A percentile compares a stretch with the other conserved stretches of the same genome.
phyloP scores from a whole-genome alignment of 768 basidiomycete species.

The Phaffia australis region DNA sequence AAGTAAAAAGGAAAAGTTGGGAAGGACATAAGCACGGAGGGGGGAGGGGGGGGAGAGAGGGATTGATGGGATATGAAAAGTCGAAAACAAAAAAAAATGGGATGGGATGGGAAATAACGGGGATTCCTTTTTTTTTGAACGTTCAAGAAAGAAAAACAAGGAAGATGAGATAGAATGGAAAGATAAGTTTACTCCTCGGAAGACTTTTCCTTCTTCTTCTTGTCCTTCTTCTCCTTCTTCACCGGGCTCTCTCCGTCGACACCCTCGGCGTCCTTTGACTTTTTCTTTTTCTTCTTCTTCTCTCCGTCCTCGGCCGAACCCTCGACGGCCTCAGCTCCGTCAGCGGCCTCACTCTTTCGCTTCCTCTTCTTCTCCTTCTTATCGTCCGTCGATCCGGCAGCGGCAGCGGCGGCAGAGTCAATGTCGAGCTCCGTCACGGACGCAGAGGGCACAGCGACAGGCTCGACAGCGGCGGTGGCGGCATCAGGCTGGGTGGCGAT shows the following conservation, averaged over 20 bases:
- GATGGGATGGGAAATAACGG: not conserved
- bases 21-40: not conserved
- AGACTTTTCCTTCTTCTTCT: conserved; percentile 35
- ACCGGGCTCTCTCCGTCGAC: conserved; percentile 41
- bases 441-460: conserved; percentile 24
- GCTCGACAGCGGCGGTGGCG: conserved; percentile 26
- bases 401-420: conserved; percentile 27
- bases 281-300: conserved; percentile 40
- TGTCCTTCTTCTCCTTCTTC: conserved; percentile 45
- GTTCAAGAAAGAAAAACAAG: not conserved
- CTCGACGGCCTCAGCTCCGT: not conserved
- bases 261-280: conserved; percentile 43
- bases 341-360: conserved; percentile 40
- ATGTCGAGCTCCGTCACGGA: conserved; percentile 28
- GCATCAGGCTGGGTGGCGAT: conserved; percentile 28
- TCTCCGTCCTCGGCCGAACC: conserved; percentile 23
- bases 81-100: not conserved
- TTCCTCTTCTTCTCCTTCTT: conserved; percentile 65
- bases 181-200: conserved; percentile 4
- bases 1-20: too few relatives aligned
- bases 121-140: not conserved
- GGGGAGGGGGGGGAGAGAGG: not conserved
- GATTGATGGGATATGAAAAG: not conserved
- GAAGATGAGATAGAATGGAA: not conserved
- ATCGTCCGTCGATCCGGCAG: conserved; percentile 28